Evolutionary conservation across 225 moss, liverwort and hornwort species (phyloP).

Genomic region (Marchantia polymorpha): DNA sequence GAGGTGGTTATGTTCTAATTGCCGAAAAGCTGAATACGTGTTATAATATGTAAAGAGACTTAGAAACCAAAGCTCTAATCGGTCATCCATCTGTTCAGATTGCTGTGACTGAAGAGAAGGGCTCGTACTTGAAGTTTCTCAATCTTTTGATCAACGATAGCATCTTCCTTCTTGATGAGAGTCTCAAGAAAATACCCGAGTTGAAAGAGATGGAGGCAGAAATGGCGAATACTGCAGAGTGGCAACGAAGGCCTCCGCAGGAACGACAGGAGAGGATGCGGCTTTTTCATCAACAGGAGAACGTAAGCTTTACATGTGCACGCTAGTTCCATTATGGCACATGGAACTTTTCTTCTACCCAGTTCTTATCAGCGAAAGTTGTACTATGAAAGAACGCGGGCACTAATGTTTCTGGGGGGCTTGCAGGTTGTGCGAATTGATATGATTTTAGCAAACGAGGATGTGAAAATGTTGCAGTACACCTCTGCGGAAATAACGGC

Average conservation of each 20-base stretch:
- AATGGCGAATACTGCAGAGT: slow-evolving; percentile 54
- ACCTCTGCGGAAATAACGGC: slow-evolving; percentile 91
- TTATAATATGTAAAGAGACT: too few relatives aligned
- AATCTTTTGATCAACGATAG: slow-evolving; percentile 97
- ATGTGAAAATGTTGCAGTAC: slow-evolving; percentile 93
- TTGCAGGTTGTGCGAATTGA: slow-evolving; percentile 82
- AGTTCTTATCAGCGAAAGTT: neutral
- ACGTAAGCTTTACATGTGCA: slow-evolving; percentile 38
- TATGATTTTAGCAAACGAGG: slow-evolving; percentile 96
- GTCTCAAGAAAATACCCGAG: slow-evolving; percentile 90
- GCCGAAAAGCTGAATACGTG: too few relatives aligned
- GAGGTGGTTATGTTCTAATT: too few relatives aligned
- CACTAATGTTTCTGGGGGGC: neutral
- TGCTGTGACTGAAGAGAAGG: slow-evolving; percentile 82
- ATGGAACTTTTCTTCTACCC: neutral
- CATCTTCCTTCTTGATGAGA: slow-evolving; percentile 97
- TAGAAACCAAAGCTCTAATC: neutral
- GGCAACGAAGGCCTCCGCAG: slow-evolving; percentile 70
- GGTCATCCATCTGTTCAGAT: slow-evolving; percentile 38
- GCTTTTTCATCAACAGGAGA: slow-evolving; percentile 85
- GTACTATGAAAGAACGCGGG: neutral
- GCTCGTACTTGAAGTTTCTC: slow-evolving; percentile 90
- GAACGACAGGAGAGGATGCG: slow-evolving; percentile 93
- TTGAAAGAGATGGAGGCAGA: slow-evolving; percentile 84
- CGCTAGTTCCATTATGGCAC: neutral